These are phyloP conservation scores for Tetradesmus obliquus DNA, from an alignment of 139 green algal species.

Conservation along the genomic window DNA sequence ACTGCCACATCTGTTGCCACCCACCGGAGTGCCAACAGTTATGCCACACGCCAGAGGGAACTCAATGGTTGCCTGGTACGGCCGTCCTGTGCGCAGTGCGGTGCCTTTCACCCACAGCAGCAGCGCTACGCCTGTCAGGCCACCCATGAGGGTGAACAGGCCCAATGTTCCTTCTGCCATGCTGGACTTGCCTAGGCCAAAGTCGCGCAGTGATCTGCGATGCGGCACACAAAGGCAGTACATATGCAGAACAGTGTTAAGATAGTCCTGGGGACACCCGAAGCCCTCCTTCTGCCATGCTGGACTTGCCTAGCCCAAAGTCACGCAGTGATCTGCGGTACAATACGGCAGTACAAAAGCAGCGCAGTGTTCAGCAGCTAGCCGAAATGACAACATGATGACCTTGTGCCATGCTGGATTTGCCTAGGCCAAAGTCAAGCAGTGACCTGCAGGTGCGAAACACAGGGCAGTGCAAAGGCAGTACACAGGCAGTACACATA, in stretches of 20 bases:
- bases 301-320: neutral
- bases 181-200: neutral
- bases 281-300: neutral
- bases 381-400: too few species aligned
- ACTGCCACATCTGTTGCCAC: slow-evolving; percentile 60
- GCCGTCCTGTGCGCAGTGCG: slow-evolving; percentile 57
- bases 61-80: slow-evolving; percentile 84
- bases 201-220: neutral
- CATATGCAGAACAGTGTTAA: neutral
- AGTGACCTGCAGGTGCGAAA: too few species aligned
- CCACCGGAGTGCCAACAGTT: slow-evolving; percentile 87
- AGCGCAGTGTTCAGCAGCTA: neutral
- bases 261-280: neutral
- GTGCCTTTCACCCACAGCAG: slow-evolving; percentile 56
- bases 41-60: slow-evolving; percentile 97
- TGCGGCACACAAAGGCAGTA: neutral
- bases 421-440: too few species aligned
- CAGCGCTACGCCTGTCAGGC: slow-evolving; percentile 54
- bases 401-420: too few species aligned
- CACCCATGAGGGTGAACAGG: slow-evolving; percentile 84
- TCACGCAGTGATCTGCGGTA: neutral
- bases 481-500: too few species aligned
- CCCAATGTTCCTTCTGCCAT: slow-evolving; percentile 86
- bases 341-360: neutral
- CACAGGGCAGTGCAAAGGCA: too few species aligned